Conservation (phyloP, 2,329 filamentous ascomycete species). For the Pyrenochaeta sp. region DNA sequence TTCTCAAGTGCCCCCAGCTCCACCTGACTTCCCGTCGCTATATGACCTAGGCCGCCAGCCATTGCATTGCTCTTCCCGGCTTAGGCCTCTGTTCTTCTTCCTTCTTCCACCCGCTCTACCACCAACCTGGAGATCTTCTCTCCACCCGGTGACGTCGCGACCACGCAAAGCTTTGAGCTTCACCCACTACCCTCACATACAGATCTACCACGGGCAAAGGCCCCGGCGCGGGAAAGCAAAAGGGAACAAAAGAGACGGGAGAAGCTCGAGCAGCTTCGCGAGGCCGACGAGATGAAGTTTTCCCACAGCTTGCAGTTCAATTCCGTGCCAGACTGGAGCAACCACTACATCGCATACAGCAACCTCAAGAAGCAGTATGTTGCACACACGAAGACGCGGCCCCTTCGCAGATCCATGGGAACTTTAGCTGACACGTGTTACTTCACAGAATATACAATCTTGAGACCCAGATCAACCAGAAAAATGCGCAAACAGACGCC, state of each 20-base stretch:
- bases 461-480: constrained; percentile 81
- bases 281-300: constrained; percentile 96
- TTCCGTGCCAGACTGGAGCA: constrained; percentile 99
- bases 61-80: constrained; percentile 8
- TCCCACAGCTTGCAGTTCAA: constrained; percentile 99
- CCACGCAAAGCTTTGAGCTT: constrained; percentile 41
- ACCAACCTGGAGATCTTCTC: constrained; percentile 38
- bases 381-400: not conserved
- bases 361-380: constrained; percentile 97
- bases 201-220: constrained; percentile 1
- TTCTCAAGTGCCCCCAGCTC: constrained; percentile 14
- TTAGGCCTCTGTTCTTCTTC: not conserved
- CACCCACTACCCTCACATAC: constrained; percentile 29
- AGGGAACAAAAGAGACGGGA: constrained; percentile 60
- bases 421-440: constrained; percentile 29
- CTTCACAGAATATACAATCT: constrained; percentile 84
- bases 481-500: constrained; percentile 67
- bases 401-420: not conserved
- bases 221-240: constrained; percentile 27
- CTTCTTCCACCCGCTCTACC: constrained; percentile 9
- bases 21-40: constrained; percentile 8
- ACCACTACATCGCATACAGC: constrained; percentile 96
- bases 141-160: constrained; percentile 24
- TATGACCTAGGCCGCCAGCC: constrained; percentile 8
- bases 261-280: constrained; percentile 76